phyloP scores from a whole-genome alignment of 75 land plant genomes.

The Gnetum montanum region DNA sequence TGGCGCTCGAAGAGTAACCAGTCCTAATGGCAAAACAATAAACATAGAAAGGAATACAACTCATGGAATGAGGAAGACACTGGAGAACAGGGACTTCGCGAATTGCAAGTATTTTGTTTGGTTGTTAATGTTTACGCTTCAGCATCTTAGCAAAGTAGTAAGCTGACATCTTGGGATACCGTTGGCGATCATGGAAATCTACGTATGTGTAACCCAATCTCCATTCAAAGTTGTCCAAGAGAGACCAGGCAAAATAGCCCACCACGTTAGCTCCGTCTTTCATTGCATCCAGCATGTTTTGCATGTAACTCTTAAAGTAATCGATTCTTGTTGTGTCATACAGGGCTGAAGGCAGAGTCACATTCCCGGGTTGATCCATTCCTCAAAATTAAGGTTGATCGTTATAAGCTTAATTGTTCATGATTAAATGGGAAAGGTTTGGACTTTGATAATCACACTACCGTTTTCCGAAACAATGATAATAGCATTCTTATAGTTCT shows the following conservation, averaged over 20 bases:
- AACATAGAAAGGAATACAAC: too few relatives aligned
- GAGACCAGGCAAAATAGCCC: constrained; percentile 64
- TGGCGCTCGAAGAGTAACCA: too few relatives aligned
- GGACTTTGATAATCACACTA: too few relatives aligned
- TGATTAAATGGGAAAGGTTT: too few relatives aligned
- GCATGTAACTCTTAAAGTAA: constrained; percentile 23
- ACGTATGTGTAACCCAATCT: constrained; percentile 42
- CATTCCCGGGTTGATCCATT: constrained; percentile 31
- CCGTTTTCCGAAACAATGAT: constrained; percentile 60
- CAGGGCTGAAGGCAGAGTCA: constrained; percentile 13
- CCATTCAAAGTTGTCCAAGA: constrained; percentile 78
- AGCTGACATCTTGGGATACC: constrained; percentile 52
- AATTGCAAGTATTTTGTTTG: too few relatives aligned
- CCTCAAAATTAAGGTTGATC: too few relatives aligned
- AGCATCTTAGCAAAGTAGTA: constrained; percentile 37
- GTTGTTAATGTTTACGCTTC: too few relatives aligned
- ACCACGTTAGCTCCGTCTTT: constrained; percentile 45
- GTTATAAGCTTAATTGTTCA: too few relatives aligned
- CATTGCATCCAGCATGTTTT: constrained; percentile 19
- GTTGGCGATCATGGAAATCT: constrained; percentile 28
- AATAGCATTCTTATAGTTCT: constrained; percentile 43
- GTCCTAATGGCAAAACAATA: too few relatives aligned
- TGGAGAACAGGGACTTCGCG: too few relatives aligned
- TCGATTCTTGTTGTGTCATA: constrained; percentile 20
- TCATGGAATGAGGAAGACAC: too few relatives aligned